These are phyloP conservation scores for Ramaria rubella DNA, from an alignment of 768 basidiomycete species.

Conservation along the genomic window DNA sequence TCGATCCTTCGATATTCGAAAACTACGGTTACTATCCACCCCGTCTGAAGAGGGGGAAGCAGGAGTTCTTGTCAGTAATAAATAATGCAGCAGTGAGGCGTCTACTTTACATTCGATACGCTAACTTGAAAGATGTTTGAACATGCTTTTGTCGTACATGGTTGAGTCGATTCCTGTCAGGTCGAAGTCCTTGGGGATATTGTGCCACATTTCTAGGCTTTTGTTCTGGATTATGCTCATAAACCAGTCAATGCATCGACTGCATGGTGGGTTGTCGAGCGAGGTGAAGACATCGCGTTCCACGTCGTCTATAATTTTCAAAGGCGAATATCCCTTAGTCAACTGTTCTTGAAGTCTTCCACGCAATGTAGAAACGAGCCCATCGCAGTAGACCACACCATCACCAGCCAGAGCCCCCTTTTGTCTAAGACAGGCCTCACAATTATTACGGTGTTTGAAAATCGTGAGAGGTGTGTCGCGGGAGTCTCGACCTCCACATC, in stretches of 20 bases:
- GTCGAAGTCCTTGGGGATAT: background rate
- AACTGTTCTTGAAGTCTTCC: no score
- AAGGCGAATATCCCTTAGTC: background rate
- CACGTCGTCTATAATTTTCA: background rate
- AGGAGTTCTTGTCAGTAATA: no score
- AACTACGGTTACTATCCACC: no score
- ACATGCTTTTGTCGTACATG: background rate
- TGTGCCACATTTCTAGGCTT: background rate
- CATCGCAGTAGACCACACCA: no score
- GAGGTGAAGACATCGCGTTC: background rate
- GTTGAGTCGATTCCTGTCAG: background rate
- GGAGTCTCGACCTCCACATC: background rate
- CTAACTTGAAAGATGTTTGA: no score
- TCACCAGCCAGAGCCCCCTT: no score
- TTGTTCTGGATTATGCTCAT: background rate
- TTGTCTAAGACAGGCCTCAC: background rate
- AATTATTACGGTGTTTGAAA: background rate
- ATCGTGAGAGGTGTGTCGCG: background rate
- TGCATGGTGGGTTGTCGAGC: background rate
- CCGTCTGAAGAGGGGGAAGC: no score
- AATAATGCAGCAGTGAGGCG: no score
- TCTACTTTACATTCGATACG: no score
- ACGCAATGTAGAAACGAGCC: no score
- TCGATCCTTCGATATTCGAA: no score
- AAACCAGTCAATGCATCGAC: background rate